Percentiles rank a stretch among this genome's conserved stretches.
Conservation (phyloP, 1,139 yeast genomes). For the Suzukiozyma palmioleophila region DNA sequence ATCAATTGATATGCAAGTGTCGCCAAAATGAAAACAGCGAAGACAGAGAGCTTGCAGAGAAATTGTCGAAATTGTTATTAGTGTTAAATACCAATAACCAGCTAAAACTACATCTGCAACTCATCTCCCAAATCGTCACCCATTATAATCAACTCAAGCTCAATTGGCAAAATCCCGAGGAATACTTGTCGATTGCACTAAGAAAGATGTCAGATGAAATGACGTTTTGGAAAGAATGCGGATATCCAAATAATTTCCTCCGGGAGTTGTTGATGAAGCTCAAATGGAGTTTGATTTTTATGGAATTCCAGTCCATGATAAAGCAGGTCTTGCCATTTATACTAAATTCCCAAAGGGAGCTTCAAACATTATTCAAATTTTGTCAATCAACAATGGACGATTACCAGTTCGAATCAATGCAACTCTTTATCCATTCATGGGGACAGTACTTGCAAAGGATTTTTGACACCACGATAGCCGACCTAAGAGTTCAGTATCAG, state of each 20-base stretch:
- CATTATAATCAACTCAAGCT: constrained; percentile 16
- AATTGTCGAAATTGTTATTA: constrained; percentile 17
- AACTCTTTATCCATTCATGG: constrained; percentile 20
- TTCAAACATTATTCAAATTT: constrained; percentile 15
- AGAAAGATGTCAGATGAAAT: constrained; percentile 15
- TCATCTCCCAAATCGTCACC: constrained; percentile 14
- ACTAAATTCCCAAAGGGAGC: constrained; percentile 13
- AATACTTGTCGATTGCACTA: constrained; percentile 17
- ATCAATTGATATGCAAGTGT: constrained; percentile 8
- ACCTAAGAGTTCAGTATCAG: constrained; percentile 2
- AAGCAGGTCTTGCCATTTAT: constrained; percentile 17
- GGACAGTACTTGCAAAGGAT: constrained; percentile 9
- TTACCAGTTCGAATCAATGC: constrained; percentile 16
- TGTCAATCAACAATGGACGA: constrained; percentile 15
- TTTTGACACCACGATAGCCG: constrained; percentile 5
- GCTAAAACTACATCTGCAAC: constrained; percentile 14
- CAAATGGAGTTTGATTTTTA: constrained; percentile 29
- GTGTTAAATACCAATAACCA: constrained; percentile 18
- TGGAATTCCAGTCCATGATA: constrained; percentile 20
- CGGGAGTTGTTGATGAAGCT: constrained; percentile 18
- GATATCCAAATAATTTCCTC: constrained; percentile 18
- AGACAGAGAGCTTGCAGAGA: constrained; percentile 9
- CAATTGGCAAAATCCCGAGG: constrained; percentile 16
- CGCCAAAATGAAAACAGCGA: constrained; percentile 7
- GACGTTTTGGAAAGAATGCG: constrained; percentile 20